These are phyloP conservation scores for Alnus rubra DNA, from an alignment of 306 rosid species.

Conservation along the genomic window DNA sequence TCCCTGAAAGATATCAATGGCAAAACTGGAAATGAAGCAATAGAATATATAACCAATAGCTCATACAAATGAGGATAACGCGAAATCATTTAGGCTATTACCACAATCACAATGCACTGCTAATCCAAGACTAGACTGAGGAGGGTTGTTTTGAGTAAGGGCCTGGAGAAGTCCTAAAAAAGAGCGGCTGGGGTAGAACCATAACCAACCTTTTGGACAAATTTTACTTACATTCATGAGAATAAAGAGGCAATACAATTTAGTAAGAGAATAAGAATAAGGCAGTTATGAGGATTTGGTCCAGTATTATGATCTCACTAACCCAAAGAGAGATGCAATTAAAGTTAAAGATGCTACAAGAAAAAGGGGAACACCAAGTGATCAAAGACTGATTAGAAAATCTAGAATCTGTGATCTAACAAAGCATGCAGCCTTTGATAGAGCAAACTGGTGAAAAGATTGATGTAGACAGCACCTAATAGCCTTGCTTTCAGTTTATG, in stretches of 20 bases:
- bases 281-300: background rate
- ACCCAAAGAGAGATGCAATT: conserved; percentile 1
- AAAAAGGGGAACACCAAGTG: background rate
- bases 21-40: conserved; percentile 1
- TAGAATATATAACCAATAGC: background rate
- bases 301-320: background rate
- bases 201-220: background rate
- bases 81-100: background rate
- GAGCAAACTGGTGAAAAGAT: background rate
- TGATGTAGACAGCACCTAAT: background rate
- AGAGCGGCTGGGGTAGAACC: background rate
- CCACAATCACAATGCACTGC: background rate
- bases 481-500: background rate
- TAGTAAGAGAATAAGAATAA: background rate
- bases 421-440: background rate
- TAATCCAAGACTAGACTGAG: background rate
- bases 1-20: background rate
- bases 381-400: background rate
- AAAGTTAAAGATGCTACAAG: background rate
- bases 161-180: background rate
- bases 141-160: background rate
- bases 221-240: background rate
- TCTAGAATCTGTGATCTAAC: background rate
- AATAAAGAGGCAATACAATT: background rate
- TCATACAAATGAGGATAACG: background rate